Evolutionary conservation across 305 asterid species (phyloP), one percentile per base, ranked within the genome.

Genomic region (Striga hermonthica): DNA sequence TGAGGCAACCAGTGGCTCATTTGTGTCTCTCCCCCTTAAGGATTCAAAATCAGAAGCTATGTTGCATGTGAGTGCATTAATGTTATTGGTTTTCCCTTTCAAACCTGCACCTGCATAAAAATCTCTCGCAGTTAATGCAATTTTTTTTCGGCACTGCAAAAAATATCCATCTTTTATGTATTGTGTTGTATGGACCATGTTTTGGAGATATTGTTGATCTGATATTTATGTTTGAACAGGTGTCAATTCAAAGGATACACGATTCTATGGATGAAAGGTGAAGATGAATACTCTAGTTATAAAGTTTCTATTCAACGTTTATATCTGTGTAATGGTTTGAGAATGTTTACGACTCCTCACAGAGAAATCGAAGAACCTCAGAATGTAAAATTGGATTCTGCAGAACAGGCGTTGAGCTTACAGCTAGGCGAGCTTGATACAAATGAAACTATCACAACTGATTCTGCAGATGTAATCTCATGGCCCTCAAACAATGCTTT

Each of bases 11-110:
- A 86, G 87, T 76, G 80, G 82, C 59, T 80, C 85, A 6, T 74
- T 79, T 66, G 81, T 87, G 63, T 84, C 91, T 74, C 93, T 94
- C 69, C 99, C 98, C 65, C 86, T 94, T 65, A 87, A 82, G 82
- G 82, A 81, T 73, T 82, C 97, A 3, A 85, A 86, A 79, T 69
- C 86, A 2, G 95, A 85, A 64, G 87, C 88, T 47, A 74, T 84
- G 8, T 76, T 94, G 70, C 84, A 94, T 53, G 99, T 94, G 56
- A 76, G 84, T 74, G 5, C 6, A 49, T 22, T 22, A 22, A 22
- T 22, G 31, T 22, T 22, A 22, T 22, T 22, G 31, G 31, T 8
- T 39, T 3, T 39, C 44, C 44, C 10, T 39, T 39, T 39, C 44
- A 8, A 39, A 47, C 12, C 14, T 4, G 53, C 14, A 13, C 31